Conservation (phyloP, 495 filamentous ascomycete genomes). For the Penicillium bovifimosum region DNA sequence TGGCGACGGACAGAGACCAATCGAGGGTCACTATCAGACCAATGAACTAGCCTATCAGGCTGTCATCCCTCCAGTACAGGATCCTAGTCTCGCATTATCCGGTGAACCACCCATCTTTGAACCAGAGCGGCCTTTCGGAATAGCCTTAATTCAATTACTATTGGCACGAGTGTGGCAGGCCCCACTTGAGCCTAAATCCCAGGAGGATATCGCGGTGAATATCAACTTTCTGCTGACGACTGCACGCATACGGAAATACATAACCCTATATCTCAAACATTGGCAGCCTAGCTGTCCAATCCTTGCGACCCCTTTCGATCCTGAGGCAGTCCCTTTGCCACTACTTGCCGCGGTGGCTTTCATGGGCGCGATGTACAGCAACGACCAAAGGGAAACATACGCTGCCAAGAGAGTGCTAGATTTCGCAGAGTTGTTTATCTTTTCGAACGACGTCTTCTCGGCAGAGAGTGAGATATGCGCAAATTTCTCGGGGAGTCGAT, state of each 20-base stretch:
- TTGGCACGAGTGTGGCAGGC: slow-evolving; percentile 33
- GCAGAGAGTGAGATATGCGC: slow-evolving; percentile 37
- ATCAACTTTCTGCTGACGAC: slow-evolving; percentile 39
- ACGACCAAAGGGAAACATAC: slow-evolving; percentile 32
- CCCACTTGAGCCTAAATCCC: slow-evolving; percentile 32
- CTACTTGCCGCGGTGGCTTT: slow-evolving; percentile 37
- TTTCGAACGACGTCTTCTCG: slow-evolving; percentile 39
- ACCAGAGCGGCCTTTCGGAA: slow-evolving; percentile 33
- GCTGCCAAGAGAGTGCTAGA: slow-evolving; percentile 40
- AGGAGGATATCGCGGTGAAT: slow-evolving; percentile 36
- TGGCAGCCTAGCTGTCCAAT: slow-evolving; percentile 45
- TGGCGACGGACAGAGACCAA: slow-evolving; percentile 23
- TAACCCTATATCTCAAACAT: slow-evolving; percentile 39
- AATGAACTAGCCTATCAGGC: slow-evolving; percentile 17
- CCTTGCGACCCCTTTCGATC: slow-evolving; percentile 37
- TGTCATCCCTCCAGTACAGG: slow-evolving; percentile 12
- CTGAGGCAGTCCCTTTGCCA: slow-evolving; percentile 30
- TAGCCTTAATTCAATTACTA: slow-evolving; percentile 36
- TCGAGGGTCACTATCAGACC: slow-evolving; percentile 17
- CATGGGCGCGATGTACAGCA: slow-evolving; percentile 47
- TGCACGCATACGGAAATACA: slow-evolving; percentile 37
- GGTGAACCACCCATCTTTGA: slow-evolving; percentile 24
- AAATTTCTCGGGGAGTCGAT: slow-evolving; percentile 21
- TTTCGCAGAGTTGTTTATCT: slow-evolving; percentile 43
- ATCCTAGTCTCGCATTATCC: slow-evolving; percentile 15